Evolutionary conservation across 495 filamentous ascomycete species (phyloP), one percentile per base, ranked within the genome.

Genomic region (Rusavskia elegans): DNA sequence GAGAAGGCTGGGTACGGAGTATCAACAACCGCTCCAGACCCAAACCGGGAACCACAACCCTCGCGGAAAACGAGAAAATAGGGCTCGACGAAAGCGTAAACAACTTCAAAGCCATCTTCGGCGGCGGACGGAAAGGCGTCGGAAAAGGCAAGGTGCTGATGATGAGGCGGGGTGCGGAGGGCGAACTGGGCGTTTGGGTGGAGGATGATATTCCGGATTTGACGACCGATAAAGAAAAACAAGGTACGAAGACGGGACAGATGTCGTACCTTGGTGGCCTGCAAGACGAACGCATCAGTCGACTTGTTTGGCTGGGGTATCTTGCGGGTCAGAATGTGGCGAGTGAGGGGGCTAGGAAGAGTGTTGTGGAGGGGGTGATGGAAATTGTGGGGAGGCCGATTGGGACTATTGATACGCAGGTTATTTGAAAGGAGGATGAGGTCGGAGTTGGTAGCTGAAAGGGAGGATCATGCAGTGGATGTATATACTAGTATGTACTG

Each of bases 231-330:
- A 52, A 61, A 41, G 11, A 70, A 70, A 49, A 72, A 69, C n/a
- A 64, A 66, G 58, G 49, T 60, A 29, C 71, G 71, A 27, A 63
- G 63, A 6, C 49, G 57, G 42, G 55, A 7, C 13, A 41, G 23
- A 63, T 67, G 41, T 61, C 65, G 50, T 73, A 70, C 63, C 61
- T 93, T 61, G 89, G 89, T 0, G 66, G 69, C 1, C 78, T 96
- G 1, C 57, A 63, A 3, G 92, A 97, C 63, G 84, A 89, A 72
- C 71, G 89, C 49, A 69, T 97, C 10, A 82, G 81, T 50, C 77
- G 85, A 51, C 70, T 87, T 53, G 70, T 97, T 19, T 97, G 90
- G 92, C 67, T 95, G 63, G 82, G 85, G 53, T 98, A 95, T 67
- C 66, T 98, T 36, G 87, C 79, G 19, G 93, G 89, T 8, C 84